Evolutionary conservation across 148 eudicot species (phyloP).

Genomic region (Chenopodium album): DNA sequence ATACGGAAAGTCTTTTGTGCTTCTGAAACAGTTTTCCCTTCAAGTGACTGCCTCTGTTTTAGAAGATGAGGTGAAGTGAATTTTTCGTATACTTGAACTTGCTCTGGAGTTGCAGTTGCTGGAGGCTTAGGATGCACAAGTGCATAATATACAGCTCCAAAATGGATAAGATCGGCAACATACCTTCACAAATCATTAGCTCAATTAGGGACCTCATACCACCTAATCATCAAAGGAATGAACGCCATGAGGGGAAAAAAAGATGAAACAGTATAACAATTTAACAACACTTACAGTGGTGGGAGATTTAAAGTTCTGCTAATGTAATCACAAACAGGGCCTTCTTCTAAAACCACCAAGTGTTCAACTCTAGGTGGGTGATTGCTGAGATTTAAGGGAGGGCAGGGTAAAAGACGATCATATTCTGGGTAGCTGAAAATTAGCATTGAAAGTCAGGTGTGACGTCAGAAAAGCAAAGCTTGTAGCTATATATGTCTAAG

Average conservation of each 20-base stretch:
- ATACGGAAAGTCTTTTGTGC: constrained; percentile 85
- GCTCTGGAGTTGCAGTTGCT: constrained; percentile 77
- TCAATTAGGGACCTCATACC: constrained; percentile 21
- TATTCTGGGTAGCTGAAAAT: constrained; percentile 54
- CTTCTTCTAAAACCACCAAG: constrained; percentile 78
- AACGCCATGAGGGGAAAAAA: background rate
- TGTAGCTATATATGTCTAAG: background rate
- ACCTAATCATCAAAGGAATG: background rate
- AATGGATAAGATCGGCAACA: constrained; percentile 91
- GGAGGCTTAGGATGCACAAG: constrained; percentile 91
- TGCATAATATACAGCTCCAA: constrained; percentile 95
- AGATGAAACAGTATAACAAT: constrained; percentile 5
- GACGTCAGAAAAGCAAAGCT: background rate
- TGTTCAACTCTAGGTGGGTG: constrained; percentile 86
- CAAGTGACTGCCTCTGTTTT: constrained; percentile 56
- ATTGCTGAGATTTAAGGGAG: constrained; percentile 29
- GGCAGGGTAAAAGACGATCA: constrained; percentile 78
- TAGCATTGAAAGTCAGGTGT: constrained; percentile 7
- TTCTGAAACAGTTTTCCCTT: constrained; percentile 82
- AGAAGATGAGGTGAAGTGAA: constrained; percentile 68
- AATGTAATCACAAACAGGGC: constrained; percentile 68
- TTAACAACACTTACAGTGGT: constrained; percentile 53
- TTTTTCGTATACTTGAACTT: constrained; percentile 53
- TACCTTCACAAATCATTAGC: constrained; percentile 52
- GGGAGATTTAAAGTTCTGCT: constrained; percentile 75